A percentile compares a stretch with the other conserved stretches of the same genome.
phyloP scores from a whole-genome alignment of 192 early-diverging fungal genomes.

The Gamsiella multidivaricata region DNA sequence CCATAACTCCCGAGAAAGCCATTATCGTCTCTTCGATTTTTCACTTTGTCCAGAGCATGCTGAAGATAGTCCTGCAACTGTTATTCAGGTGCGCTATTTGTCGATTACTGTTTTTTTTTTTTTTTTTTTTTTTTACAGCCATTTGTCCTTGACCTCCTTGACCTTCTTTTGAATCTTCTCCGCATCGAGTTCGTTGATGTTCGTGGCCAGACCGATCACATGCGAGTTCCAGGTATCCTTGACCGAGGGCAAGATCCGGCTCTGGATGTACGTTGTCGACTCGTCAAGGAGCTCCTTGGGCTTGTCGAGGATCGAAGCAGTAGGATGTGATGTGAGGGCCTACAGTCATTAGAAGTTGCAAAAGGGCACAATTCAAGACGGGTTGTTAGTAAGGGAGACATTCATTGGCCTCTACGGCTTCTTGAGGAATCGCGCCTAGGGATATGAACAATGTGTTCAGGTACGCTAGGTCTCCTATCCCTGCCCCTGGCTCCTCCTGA shows the following conservation, averaged over 20 bases:
- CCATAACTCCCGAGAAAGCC: no score
- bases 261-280: constrained; percentile 41
- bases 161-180: constrained; percentile 51
- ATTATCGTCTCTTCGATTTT: no score
- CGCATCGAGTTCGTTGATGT: constrained; percentile 45
- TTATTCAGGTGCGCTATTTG: not conserved
- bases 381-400: no score
- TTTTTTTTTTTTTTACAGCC: constrained; percentile 32
- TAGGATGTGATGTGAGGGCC: constrained; percentile 53
- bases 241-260: constrained; percentile 37
- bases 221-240: constrained; percentile 55
- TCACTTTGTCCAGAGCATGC: no score
- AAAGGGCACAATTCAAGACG: no score
- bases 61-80: no score
- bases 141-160: constrained; percentile 53
- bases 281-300: constrained; percentile 51
- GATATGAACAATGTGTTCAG: no score
- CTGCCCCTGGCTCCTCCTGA: no score
- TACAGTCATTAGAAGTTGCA: not conserved
- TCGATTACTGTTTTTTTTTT: not conserved
- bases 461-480: no score
- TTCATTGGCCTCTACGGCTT: no score
- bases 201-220: constrained; percentile 44
- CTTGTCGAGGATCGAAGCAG: constrained; percentile 47
- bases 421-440: no score